Evolutionary conservation across 768 basidiomycete species (phyloP).

Genomic region (Phanerodontia chrysosporium): DNA sequence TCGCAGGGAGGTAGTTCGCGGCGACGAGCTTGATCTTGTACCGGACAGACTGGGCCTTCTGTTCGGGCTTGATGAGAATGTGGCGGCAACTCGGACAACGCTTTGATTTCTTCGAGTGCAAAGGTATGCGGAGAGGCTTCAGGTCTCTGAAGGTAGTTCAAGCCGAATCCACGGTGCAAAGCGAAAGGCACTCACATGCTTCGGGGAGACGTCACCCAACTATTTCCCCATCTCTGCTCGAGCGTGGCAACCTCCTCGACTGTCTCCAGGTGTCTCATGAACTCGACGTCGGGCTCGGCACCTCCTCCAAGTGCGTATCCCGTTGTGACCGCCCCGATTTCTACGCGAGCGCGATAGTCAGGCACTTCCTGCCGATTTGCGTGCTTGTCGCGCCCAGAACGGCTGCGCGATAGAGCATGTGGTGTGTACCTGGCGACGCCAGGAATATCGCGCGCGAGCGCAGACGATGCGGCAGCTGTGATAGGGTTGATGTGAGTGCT

Average conservation of each 20-base stretch:
- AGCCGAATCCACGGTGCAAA: neutral
- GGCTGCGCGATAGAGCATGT: constrained; percentile 35
- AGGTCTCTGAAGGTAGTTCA: constrained; percentile 56
- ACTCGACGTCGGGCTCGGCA: constrained; percentile 67
- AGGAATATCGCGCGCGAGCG: constrained; percentile 83
- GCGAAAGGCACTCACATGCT: constrained; percentile 47
- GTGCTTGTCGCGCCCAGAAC: constrained; percentile 54
- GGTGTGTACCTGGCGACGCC: constrained; percentile 79
- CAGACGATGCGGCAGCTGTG: constrained; percentile 85
- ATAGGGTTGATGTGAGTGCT: constrained; percentile 75
- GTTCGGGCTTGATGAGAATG: constrained; percentile 97
- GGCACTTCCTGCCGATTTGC: constrained; percentile 73
- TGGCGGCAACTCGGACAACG: constrained; percentile 93
- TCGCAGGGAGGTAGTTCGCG: constrained; percentile 87
- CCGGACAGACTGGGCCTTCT: constrained; percentile 89
- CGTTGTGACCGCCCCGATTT: constrained; percentile 44
- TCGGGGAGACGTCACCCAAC: constrained; percentile 69
- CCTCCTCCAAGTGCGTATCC: constrained; percentile 54
- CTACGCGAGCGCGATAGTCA: constrained; percentile 70
- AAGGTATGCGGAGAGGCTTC: constrained; percentile 83
- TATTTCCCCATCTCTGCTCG: constrained; percentile 77
- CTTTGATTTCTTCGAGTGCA: constrained; percentile 92
- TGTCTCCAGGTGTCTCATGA: constrained; percentile 59
- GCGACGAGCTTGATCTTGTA: constrained; percentile 99
- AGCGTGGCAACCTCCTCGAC: constrained; percentile 61